Evolutionary conservation across 306 rosid species (phyloP).

Genomic region (Notholithocarpus densiflorus): DNA sequence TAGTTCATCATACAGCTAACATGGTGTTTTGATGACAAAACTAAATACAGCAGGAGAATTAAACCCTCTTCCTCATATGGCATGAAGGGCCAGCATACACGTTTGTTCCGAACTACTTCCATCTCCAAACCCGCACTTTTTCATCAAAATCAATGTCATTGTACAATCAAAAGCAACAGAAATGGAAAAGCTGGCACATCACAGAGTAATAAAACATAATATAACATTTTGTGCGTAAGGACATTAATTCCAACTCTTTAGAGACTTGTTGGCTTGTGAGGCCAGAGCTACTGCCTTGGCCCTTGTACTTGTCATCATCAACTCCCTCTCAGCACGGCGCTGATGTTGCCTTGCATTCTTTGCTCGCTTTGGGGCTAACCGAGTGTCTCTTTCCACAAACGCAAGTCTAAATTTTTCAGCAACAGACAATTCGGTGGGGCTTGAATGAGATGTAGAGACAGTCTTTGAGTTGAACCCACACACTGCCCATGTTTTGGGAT

Average conservation of each 20-base stretch:
- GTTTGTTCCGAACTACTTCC: too few species aligned
- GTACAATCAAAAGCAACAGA: background rate
- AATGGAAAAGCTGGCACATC: background rate
- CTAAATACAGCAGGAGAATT: too few species aligned
- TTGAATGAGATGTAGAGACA: slow-evolving; percentile 25
- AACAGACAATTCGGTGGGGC: slow-evolving; percentile 54
- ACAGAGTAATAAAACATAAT: background rate
- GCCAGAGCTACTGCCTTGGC: slow-evolving; percentile 77
- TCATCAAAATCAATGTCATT: background rate
- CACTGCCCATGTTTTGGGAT: slow-evolving; percentile 72
- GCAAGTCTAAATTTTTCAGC: slow-evolving; percentile 94
- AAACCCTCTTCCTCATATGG: too few species aligned
- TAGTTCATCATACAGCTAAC: too few species aligned
- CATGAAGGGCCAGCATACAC: too few species aligned
- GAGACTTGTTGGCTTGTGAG: slow-evolving; percentile 63
- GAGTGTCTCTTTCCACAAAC: slow-evolving; percentile 80
- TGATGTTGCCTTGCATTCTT: slow-evolving; percentile 88
- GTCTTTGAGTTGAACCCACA: slow-evolving; percentile 41
- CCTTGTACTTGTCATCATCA: slow-evolving; percentile 58
- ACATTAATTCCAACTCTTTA: slow-evolving; percentile 32
- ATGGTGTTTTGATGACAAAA: too few species aligned
- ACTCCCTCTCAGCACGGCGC: slow-evolving; percentile 73
- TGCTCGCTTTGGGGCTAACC: slow-evolving; percentile 86
- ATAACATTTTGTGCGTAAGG: background rate
- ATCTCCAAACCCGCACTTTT: too few species aligned